These are phyloP conservation scores for Schizochytrium sp. DNA, from an alignment of 108 stramenopile genomes.

Conservation along the genomic window DNA sequence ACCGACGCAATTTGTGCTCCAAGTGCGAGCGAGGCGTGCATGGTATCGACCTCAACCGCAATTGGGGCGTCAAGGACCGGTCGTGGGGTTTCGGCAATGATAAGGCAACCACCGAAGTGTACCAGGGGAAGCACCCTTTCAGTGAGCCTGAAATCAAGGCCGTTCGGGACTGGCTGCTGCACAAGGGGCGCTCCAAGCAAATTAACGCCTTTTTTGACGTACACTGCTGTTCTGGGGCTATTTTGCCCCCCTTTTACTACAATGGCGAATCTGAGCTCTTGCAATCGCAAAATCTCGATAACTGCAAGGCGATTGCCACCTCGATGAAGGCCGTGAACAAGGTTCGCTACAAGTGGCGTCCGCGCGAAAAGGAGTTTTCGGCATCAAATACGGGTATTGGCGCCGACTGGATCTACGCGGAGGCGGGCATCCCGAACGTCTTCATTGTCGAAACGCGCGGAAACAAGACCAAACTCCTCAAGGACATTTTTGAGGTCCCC, in stretches of 20 bases:
- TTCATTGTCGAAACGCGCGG: slow-evolving; percentile 6
- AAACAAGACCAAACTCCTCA: slow-evolving; percentile 1
- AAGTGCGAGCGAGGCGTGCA: slow-evolving; percentile 19
- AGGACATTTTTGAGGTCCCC: neutral
- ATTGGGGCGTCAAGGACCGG: slow-evolving; percentile 11
- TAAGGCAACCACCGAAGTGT: neutral
- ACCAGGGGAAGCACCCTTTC: neutral
- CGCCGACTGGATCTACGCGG: neutral
- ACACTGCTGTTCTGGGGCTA: slow-evolving; percentile 13
- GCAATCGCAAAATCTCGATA: neutral
- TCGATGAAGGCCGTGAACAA: neutral
- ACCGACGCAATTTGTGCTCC: slow-evolving; percentile 5
- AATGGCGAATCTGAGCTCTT: neutral
- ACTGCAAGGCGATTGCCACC: neutral
- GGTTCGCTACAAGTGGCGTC: neutral
- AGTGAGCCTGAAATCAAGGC: slow-evolving; percentile 9
- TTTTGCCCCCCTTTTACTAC: slow-evolving; percentile 10
- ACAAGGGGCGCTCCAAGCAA: neutral
- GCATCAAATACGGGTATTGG: neutral
- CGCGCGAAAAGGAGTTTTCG: slow-evolving; percentile 6
- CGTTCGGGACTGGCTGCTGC: slow-evolving; percentile 6
- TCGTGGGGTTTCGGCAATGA: neutral
- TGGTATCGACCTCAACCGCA: slow-evolving; percentile 1
- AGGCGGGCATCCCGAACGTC: neutral
- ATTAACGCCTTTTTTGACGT: slow-evolving; percentile 1